Conservation (phyloP, 805 yeast species). For the Candida sonorensis region DNA sequence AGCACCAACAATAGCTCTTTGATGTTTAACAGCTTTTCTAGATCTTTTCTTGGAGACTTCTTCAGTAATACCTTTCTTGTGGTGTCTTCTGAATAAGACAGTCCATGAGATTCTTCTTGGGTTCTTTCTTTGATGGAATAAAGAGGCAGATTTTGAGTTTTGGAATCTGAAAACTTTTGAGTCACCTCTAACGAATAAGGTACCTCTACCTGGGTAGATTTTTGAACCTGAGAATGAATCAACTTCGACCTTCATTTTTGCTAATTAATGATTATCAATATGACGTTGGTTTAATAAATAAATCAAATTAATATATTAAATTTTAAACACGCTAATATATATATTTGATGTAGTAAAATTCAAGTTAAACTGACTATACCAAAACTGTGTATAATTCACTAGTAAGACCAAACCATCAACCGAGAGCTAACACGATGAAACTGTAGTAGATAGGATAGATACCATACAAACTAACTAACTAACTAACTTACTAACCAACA, state of each 20-base stretch:
- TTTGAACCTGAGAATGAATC: constrained; percentile 99
- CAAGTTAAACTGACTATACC: too few relatives aligned
- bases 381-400: too few relatives aligned
- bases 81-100: constrained; percentile 98
- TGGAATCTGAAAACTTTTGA: constrained; percentile 99
- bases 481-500: too few relatives aligned
- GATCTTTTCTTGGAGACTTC: constrained; percentile 95
- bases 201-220: constrained; percentile 99
- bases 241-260: constrained; percentile 95
- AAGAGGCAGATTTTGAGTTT: constrained; percentile 93
- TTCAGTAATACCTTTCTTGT: constrained; percentile 99
- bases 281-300: constrained; percentile 6
- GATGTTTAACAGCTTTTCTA: constrained; percentile 96
- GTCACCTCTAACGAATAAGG: constrained; percentile 98
- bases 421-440: too few relatives aligned
- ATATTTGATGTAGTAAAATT: too few relatives aligned
- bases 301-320: not conserved
- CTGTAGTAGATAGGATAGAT: too few relatives aligned
- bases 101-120: constrained; percentile 99
- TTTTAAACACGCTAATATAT: too few relatives aligned
- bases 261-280: too few relatives aligned
- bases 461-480: too few relatives aligned
- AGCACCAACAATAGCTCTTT: constrained; percentile 99
- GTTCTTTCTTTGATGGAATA: constrained; percentile 99
- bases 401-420: too few relatives aligned